phyloP scores from a whole-genome alignment of 2,329 filamentous ascomycete genomes.

The Berkeleyomyces rouxiae region DNA sequence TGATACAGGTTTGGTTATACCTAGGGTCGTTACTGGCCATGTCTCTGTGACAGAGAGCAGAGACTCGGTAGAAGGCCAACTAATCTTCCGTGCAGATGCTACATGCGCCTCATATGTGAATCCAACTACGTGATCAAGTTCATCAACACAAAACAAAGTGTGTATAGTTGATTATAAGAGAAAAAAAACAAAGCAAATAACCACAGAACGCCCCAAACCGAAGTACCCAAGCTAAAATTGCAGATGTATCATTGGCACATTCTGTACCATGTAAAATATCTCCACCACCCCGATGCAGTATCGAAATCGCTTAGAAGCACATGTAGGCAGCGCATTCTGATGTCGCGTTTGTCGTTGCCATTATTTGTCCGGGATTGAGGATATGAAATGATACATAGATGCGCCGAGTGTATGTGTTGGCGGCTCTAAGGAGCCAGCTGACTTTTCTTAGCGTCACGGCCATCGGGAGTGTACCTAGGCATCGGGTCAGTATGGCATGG shows the following conservation, averaged over 20 bases:
- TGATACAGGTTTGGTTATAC: no score
- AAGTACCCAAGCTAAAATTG: background rate
- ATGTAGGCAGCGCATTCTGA: background rate
- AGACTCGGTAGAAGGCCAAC: background rate
- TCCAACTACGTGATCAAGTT: background rate
- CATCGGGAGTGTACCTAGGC: constrained; percentile 42
- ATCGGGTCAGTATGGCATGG: constrained; percentile 1
- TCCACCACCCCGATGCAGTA: background rate
- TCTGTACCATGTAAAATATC: background rate
- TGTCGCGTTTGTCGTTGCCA: background rate
- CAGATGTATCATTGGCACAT: background rate
- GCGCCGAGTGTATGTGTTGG: background rate
- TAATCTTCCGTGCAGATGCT: no score
- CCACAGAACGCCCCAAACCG: background rate
- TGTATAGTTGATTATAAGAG: background rate
- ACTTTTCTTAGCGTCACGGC: constrained; percentile 46
- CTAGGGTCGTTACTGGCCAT: no score
- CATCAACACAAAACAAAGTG: background rate
- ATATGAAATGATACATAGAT: background rate
- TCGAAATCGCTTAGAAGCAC: background rate
- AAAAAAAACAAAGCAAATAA: background rate
- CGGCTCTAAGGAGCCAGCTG: constrained; percentile 20
- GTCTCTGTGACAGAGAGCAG: background rate
- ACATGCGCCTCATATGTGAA: no score
- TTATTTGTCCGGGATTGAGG: background rate